phyloP scores from a whole-genome alignment of 306 rosid genomes.

The Lagenaria siceraria region DNA sequence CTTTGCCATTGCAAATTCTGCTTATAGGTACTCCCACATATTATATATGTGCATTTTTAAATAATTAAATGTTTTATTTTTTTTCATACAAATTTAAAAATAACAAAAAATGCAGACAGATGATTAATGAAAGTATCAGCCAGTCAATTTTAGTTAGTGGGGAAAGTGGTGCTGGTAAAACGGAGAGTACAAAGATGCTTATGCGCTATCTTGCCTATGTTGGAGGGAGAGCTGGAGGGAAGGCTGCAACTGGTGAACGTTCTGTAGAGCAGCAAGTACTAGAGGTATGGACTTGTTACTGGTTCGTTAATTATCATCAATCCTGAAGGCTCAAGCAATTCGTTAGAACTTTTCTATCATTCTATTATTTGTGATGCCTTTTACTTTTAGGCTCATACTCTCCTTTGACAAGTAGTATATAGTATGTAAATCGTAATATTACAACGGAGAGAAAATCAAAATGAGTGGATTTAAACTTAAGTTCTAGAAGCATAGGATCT shows the following conservation, averaged over 20 bases:
- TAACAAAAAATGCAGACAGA: conserved; percentile 36
- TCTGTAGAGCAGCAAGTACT: conserved; percentile 93
- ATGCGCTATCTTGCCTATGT: conserved; percentile 87
- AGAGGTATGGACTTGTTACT: conserved; percentile 38
- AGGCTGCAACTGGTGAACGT: conserved; percentile 60
- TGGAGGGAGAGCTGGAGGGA: conserved; percentile 92
- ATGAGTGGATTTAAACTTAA: neutral
- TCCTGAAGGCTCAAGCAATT: neutral
- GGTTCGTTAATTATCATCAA: neutral
- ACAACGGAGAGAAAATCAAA: neutral
- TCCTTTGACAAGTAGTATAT: neutral
- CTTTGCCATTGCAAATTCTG: conserved; percentile 93
- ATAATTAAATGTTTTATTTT: neutral
- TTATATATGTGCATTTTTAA: neutral
- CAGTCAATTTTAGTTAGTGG: conserved; percentile 96
- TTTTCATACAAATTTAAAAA: neutral
- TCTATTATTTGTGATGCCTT: neutral
- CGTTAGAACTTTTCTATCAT: neutral
- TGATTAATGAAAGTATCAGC: conserved; percentile 70
- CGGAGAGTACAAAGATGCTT: conserved; percentile 95
- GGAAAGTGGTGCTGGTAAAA: conserved; percentile 99
- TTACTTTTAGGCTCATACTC: neutral
- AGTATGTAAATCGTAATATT: neutral
- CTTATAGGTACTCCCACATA: conserved; percentile 58
- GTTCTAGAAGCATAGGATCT: neutral